Base-by-base conservation (phyloP, 306 rosid genomes). In the Cicer arietinum region DNA sequence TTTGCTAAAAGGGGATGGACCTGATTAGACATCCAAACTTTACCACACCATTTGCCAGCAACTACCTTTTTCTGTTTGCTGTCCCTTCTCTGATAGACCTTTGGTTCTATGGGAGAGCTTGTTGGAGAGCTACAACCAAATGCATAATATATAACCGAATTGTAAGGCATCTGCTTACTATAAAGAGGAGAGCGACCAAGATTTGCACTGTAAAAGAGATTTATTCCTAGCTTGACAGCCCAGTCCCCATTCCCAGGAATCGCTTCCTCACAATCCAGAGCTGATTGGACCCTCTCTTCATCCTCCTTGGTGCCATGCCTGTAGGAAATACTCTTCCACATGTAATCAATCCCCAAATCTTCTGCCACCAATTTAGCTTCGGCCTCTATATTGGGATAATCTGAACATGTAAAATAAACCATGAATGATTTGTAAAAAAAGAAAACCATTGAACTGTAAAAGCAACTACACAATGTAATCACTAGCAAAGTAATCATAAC, bases 1-100 rank as follows among this genome's bases (percentile, higher is more conserved):
- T 88, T 90, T 37, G 80, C 85, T 69, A 95, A 84, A 50, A 90
- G 86, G 72, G 97, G 92, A 85, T 95, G 99, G 64, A 92, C 97
- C 83, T 95, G 99, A 83, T 81, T 82, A 18, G 98, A 92, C 96
- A 90, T 95, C 99, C 99, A 95, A 76, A 95, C 97, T 89, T 88
- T 95, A 44, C 99, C 98, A 39, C 99, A 95, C 99, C 99, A 95
- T 88, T 89, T 92, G 47, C 99, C 99, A 42, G 90, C 98, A 85
- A 95, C 96, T 16, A 88, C 77, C 80, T 91, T 92, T 88, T 86
- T 95, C 84, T 83, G 94, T 79, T 74, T 88, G 83, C 85, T 82
- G 45, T 83, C 40, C 85, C 96, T 90, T 88, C 92, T 94, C 78
- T 74, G 86, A 80, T 83, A 86, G 73, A 89, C 90, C 80, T 86